Evolutionary conservation across 208 protist species (phyloP).

Genomic region (Leishmania tropica): DNA sequence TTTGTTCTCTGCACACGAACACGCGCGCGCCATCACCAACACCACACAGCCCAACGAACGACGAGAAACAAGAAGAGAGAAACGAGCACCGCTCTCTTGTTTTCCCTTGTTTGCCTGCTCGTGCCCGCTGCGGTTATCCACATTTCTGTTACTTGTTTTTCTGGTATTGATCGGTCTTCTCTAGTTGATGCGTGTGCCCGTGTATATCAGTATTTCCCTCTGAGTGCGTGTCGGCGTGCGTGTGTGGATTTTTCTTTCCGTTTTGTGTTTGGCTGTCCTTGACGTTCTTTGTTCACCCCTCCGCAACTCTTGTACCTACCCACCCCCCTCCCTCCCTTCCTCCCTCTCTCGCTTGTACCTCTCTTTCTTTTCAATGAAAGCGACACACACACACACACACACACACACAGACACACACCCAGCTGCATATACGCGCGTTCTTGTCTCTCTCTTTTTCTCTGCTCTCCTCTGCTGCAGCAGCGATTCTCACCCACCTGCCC

Average conservation of each 20-base stretch:
- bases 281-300: neutral
- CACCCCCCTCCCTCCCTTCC: neutral
- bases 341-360: neutral
- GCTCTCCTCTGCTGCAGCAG: neutral
- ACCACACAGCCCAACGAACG: neutral
- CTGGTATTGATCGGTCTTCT: neutral
- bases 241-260: neutral
- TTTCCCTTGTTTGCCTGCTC: neutral
- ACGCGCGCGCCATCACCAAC: no score
- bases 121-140: neutral
- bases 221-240: neutral
- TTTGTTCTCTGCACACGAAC: neutral
- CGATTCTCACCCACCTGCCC: neutral
- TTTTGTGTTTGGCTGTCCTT: neutral
- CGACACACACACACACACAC: neutral
- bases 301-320: conserved; percentile 2
- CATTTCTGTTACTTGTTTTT: neutral
- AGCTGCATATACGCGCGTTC: neutral
- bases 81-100: neutral
- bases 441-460: neutral
- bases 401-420: neutral
- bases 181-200: neutral
- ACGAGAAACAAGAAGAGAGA: no score
- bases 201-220: neutral
- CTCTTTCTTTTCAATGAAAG: neutral